Evolutionary conservation across 371 early-diverging fungal genomes (phyloP).

Genomic region (Fennellomyces sp.): DNA sequence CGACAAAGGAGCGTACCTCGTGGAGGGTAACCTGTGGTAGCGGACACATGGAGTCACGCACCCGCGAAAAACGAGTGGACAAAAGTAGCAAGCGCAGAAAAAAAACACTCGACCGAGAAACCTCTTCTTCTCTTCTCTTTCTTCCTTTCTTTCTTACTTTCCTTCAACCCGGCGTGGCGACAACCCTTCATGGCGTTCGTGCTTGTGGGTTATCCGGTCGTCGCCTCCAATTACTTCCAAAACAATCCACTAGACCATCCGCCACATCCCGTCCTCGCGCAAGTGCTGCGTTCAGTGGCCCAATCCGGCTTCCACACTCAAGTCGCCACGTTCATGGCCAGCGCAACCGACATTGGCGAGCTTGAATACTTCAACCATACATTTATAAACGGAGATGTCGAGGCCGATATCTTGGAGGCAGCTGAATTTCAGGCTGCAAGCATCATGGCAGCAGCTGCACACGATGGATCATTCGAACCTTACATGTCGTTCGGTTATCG

Average conservation of each 20-base stretch:
- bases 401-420: neutral
- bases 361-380: neutral
- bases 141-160: neutral
- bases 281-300: neutral
- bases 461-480: neutral
- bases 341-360: neutral
- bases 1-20: no score
- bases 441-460: neutral
- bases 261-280: neutral
- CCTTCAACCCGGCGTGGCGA: neutral
- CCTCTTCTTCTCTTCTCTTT: neutral
- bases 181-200: neutral
- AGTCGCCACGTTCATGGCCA: neutral
- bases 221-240: neutral
- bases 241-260: neutral
- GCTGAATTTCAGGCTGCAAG: neutral
- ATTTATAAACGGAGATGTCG: neutral
- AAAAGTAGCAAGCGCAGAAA: neutral
- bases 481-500: neutral
- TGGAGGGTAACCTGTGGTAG: no score
- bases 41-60: no score
- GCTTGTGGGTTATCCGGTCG: slow-evolving; percentile 8
- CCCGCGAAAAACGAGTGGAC: neutral
- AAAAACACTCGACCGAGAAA: neutral
- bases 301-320: neutral